A percentile compares a stretch with the other conserved stretches of the same genome.
Conservation (phyloP, 148 eudicot species). For the Vaccinium myrtillus region DNA sequence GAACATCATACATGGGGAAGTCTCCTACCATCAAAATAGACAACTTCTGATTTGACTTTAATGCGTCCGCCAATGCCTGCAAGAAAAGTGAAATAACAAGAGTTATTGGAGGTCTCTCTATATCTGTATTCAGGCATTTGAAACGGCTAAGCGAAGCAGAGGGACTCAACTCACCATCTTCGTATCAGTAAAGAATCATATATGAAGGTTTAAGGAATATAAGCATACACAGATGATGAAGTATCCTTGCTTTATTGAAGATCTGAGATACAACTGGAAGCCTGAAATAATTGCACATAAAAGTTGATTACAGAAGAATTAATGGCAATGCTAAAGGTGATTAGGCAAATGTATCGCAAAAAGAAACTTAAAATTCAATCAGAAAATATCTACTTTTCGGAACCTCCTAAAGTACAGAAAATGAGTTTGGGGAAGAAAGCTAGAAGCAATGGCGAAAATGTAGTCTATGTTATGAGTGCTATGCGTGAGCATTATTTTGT, state of each 20-base stretch:
- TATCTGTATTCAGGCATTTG: background rate
- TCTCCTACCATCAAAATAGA: no score
- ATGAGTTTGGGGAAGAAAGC: no score
- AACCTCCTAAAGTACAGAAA: background rate
- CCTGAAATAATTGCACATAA: background rate
- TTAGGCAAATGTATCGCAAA: background rate
- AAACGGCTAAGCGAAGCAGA: background rate
- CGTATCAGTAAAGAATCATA: background rate
- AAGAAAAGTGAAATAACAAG: no score
- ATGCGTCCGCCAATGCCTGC: no score
- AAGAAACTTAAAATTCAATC: background rate
- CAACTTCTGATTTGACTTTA: no score
- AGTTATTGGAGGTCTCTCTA: background rate
- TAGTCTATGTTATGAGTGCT: no score
- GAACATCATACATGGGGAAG: no score
- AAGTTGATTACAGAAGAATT: background rate
- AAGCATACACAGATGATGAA: background rate
- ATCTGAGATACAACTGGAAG: background rate
- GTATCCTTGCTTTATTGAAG: background rate
- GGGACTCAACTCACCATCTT: background rate
- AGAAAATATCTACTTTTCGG: no score
- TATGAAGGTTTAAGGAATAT: background rate
- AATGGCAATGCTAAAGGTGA: background rate
- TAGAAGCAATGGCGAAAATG: background rate
- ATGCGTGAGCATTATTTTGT: no score